These are phyloP conservation scores for Paracoccidioides lutzii DNA, from an alignment of 2,329 filamentous ascomycete species.

Conservation along the genomic window DNA sequence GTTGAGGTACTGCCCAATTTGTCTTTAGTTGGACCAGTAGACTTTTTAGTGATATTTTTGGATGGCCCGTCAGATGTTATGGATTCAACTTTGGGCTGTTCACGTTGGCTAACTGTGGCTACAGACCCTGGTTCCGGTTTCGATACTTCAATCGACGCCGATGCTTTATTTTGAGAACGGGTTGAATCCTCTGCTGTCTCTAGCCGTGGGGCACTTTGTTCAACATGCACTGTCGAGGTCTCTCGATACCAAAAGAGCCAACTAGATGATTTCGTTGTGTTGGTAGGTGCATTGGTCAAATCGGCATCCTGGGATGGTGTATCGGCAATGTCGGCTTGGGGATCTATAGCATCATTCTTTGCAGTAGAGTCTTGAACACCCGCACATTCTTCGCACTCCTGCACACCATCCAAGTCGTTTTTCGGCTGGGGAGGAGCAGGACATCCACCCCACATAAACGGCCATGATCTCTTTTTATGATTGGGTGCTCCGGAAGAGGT, in stretches of 20 bases:
- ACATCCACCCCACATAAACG: constrained; percentile 32
- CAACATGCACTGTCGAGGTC: constrained; percentile 15
- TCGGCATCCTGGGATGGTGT: neutral
- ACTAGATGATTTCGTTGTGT: constrained; percentile 20
- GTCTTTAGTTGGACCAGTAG: constrained; percentile 7
- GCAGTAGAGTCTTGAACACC: neutral
- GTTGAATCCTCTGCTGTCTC: neutral
- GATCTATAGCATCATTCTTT: constrained; percentile 12
- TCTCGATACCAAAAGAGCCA: constrained; percentile 32
- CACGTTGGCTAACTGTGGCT: constrained; percentile 16
- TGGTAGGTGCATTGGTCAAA: constrained; percentile 1
- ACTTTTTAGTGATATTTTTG: constrained; percentile 20
- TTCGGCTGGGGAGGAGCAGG: constrained; percentile 16
- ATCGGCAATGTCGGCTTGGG: constrained; percentile 11
- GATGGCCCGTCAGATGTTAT: constrained; percentile 7
- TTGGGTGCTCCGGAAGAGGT: constrained; percentile 1
- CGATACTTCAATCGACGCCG: constrained; percentile 14
- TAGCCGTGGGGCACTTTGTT: constrained; percentile 7
- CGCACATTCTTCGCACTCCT: constrained; percentile 8
- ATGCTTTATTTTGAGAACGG: neutral
- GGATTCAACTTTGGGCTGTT: constrained; percentile 15
- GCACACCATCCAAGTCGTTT: constrained; percentile 10
- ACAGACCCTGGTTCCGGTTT: constrained; percentile 11
- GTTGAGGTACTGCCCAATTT: neutral
- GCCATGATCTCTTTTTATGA: constrained; percentile 30